Conservation (phyloP, 495 filamentous ascomycete species). For the Talaromyces adpressus region DNA sequence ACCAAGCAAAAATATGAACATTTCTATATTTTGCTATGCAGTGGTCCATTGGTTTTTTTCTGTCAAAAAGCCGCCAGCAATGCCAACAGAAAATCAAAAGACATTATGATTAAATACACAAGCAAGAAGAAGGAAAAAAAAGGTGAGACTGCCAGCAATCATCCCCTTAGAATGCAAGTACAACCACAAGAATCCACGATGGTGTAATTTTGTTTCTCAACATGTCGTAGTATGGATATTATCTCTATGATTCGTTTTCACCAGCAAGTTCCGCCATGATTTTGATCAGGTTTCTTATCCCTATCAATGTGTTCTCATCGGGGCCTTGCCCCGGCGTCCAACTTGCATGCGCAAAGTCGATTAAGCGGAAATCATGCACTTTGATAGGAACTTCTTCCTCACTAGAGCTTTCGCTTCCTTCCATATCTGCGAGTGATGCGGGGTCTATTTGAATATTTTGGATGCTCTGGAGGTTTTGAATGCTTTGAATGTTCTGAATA, state of each 20-base stretch:
- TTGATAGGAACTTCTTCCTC: conserved; percentile 61
- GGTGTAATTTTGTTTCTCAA: neutral
- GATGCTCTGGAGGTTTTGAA: conserved; percentile 27
- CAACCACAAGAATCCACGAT: neutral
- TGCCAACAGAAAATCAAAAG: neutral
- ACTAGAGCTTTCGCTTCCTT: conserved; percentile 39
- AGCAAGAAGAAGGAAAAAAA: neutral
- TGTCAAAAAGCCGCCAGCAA: neutral
- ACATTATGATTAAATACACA: neutral
- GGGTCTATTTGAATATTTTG: conserved; percentile 37
- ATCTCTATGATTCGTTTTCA: conserved; percentile 4
- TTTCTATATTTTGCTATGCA: neutral
- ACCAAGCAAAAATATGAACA: neutral
- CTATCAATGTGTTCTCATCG: conserved; percentile 76
- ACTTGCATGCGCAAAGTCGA: conserved; percentile 91
- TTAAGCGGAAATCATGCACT: conserved; percentile 77
- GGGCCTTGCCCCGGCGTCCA: conserved; percentile 83
- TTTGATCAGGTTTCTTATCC: conserved; percentile 64
- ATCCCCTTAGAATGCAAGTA: conserved; percentile 1
- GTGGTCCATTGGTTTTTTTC: neutral
- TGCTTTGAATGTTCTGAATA: conserved; percentile 30
- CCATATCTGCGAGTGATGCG: conserved; percentile 21
- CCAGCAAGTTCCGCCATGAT: conserved; percentile 57
- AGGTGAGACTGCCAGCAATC: conserved; percentile 3
- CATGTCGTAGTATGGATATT: neutral